Base-by-base conservation (phyloP, 2,329 filamentous ascomycete genomes). In the Trichoderma brevicompactum region DNA sequence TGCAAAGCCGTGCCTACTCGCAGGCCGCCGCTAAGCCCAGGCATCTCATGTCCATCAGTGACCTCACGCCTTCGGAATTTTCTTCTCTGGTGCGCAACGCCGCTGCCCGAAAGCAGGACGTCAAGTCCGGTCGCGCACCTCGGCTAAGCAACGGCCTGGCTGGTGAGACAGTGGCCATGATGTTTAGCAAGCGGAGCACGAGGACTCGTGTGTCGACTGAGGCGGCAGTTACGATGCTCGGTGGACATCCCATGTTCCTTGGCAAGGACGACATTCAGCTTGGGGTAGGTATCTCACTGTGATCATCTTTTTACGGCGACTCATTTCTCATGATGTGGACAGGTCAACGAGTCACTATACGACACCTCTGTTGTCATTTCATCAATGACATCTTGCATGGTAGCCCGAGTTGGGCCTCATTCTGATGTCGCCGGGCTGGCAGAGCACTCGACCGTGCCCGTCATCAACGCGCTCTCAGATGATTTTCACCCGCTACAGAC, bases 261-360 rank as follows among this genome's bases (percentile, higher is more conserved):
- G 93, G 94, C 73, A 95, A 94, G 75, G 90, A 96, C 64, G 95
- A 99, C 75, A 99, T 99, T 68, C 95, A 99, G 78, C 84, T 99
- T 19, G 95, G 95, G 60, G 95, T 91, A 77, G 70, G 84, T 81
- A 36, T 32, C 23, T 19, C 53, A 17, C 13, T 2, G 3, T 50
- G 43, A 23, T 38, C 19, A 7, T 10, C 2, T 17, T 52, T 13
- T 23, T 36, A 48, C 50, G 17, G n/a, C 3, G 54, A 9, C 40
- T 41, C 17, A 32, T 50, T 9, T 43, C 67, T 68, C 48, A 68
- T 53, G 55, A 60, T 55, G 46, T 5, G 32, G 41, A 49, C 68
- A 91, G 88, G 88, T 94, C 69, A 99, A 99, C 73, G 95, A 99
- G 79, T 94, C 92, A 5, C 84, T 98, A n/a, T 90, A 92, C 75